Evolutionary conservation across 768 basidiomycete genomes (phyloP), one percentile per base, ranked within the genome.

Genomic region (Boletus tomentosulus): DNA sequence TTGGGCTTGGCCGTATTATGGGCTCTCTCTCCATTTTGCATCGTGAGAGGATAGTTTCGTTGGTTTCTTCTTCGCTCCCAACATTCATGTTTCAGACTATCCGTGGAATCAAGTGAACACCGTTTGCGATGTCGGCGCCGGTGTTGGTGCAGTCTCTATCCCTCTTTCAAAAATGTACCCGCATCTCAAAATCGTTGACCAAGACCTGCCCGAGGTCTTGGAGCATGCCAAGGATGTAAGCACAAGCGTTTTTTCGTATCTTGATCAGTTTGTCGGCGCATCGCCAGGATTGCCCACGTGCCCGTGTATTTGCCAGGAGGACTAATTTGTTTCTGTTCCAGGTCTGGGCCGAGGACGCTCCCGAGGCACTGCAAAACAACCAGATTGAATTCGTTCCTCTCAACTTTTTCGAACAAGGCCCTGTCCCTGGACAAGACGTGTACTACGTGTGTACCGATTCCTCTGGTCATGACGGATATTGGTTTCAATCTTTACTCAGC

Each of bases 191-290:
- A 60, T 71, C 38, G 46, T 43, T 10, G 43, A 68, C 25, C 68
- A 71, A 46, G 68, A 70, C 48, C 55, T 71, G 25, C 67, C 68
- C 12, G 59, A 63, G 33, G 64, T 71, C 9, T 39, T 69, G 13
- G 50, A 13, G 9, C 59, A 56, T 12, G 66, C 67, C 34, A 57
- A 59, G 22, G 62, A 60, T 22, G 61, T 66, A 44, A 54, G 56
- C 0, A 28, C 7, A 51, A 4, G 1, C 44, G 6, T 38, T 9
- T 6, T 30, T 10, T 33, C 43, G 24, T 27, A 25, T 50, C 34
- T 13, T 13, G 12, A 34, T 34, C 34, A 9, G 34, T 3, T 34
- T 13, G 10, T 34, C 34, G 10, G 34, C 7, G 10, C 12, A 13
- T 34, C 30, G 9, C 10, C 34, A 13, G 34, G 6, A 13, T 34